Evolutionary conservation across 306 rosid genomes (phyloP).

Genomic region (Glycine latifolia): DNA sequence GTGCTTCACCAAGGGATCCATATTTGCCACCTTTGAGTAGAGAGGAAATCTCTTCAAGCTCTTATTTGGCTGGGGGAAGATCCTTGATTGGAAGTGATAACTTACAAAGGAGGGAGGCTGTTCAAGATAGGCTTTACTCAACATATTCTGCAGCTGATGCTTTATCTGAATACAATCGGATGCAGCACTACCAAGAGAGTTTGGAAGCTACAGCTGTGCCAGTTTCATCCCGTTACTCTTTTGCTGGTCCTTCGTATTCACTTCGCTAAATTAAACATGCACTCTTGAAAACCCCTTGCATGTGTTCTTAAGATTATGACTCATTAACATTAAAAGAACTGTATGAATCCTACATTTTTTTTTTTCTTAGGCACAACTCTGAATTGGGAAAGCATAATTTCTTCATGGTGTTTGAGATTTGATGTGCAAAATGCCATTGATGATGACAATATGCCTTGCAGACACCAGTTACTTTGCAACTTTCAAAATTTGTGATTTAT

Average conservation of each 20-base stretch:
- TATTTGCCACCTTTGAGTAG: constrained; percentile 59
- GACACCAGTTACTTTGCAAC: neutral
- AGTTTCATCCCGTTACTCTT: constrained; percentile 73
- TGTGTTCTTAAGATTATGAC: neutral
- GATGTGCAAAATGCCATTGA: constrained; percentile 8
- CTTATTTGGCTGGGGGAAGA: constrained; percentile 57
- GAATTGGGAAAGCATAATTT: neutral
- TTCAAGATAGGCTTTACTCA: constrained; percentile 63
- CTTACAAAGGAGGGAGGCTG: constrained; percentile 60
- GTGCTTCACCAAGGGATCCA: constrained; percentile 54
- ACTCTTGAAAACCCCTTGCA: neutral
- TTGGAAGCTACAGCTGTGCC: constrained; percentile 54
- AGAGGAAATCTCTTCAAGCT: constrained; percentile 60
- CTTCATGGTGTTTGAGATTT: constrained; percentile 15
- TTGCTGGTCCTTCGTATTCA: constrained; percentile 64
- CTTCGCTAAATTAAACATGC: constrained; percentile 51
- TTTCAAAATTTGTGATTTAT: neutral
- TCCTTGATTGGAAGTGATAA: constrained; percentile 50
- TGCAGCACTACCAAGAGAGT: constrained; percentile 45
- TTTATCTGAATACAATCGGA: constrained; percentile 50
- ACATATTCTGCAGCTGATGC: constrained; percentile 61
- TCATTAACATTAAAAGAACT: neutral
- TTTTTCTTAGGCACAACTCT: constrained; percentile 22
- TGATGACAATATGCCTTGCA: neutral
- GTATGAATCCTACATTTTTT: constrained; percentile 9